These are phyloP conservation scores for Graphilbum ipis-grandicollis DNA, from an alignment of 2,329 filamentous ascomycete genomes.

Conservation along the genomic window DNA sequence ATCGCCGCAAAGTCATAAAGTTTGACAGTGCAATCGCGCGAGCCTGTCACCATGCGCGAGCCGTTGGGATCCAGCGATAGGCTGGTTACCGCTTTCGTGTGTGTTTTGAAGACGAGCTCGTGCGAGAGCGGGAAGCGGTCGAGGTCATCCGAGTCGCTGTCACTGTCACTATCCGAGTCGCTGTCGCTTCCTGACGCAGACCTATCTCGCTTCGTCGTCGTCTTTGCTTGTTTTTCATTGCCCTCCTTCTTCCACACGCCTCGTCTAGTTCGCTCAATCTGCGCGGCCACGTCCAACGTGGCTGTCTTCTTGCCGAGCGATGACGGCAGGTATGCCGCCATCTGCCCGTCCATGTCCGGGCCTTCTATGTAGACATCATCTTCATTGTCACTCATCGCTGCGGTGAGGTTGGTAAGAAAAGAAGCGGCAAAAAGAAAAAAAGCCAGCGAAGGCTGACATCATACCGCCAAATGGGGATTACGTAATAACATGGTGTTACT, in stretches of 20 bases:
- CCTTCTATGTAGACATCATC: constrained; percentile 43
- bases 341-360: constrained; percentile 40
- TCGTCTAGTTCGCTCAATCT: constrained; percentile 66
- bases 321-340: constrained; percentile 61
- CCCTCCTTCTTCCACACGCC: constrained; percentile 22
- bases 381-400: constrained; percentile 17
- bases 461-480: too few species aligned
- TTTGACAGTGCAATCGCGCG: constrained; percentile 79
- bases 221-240: constrained; percentile 11
- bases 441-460: too few species aligned
- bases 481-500: too few species aligned
- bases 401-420: background rate
- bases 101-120: constrained; percentile 81
- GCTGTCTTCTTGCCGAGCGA: constrained; percentile 73
- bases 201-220: too few species aligned
- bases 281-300: constrained; percentile 56
- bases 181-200: too few species aligned
- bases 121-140: constrained; percentile 89
- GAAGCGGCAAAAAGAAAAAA: too few species aligned
- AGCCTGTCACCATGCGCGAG: constrained; percentile 72
- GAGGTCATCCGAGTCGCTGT: constrained; percentile 51
- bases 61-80: constrained; percentile 74
- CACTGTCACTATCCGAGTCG: constrained; percentile 14
- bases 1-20: constrained; percentile 91
- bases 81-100: constrained; percentile 73